These are phyloP conservation scores for Xylaria venustula DNA, from an alignment of 495 filamentous ascomycete genomes.

Conservation along the genomic window DNA sequence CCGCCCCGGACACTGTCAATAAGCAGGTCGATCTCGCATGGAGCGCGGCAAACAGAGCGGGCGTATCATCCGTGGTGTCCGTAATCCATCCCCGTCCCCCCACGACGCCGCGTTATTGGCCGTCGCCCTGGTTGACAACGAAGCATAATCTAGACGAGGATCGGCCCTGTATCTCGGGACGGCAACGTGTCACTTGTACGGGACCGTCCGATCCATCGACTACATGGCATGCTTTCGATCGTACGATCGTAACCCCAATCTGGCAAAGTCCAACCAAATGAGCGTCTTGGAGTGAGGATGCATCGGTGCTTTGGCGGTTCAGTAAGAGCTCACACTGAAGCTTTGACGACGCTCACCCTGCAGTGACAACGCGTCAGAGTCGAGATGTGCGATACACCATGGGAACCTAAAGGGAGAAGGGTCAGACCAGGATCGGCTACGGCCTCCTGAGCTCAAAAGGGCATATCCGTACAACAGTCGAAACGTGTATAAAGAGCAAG, in stretches of 20 bases:
- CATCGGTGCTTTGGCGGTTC: neutral
- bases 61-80: constrained; percentile 3
- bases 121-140: constrained; percentile 8
- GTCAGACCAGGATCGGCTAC: neutral
- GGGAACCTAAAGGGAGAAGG: neutral
- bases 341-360: constrained; percentile 1
- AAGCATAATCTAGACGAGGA: constrained; percentile 15
- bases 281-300: constrained; percentile 5
- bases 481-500: constrained; percentile 22
- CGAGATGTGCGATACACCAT: constrained; percentile 9
- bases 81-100: neutral
- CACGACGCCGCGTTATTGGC: constrained; percentile 1
- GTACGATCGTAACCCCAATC: constrained; percentile 11
- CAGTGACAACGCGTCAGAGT: constrained; percentile 9
- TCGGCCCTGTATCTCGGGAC: constrained; percentile 9
- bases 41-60: constrained; percentile 11
- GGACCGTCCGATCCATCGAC: constrained; percentile 13
- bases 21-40: constrained; percentile 12
- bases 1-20: constrained; percentile 1
- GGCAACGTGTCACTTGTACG: constrained; percentile 15
- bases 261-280: constrained; percentile 9
- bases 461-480: constrained; percentile 1
- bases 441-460: neutral
- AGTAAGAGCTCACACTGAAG: constrained; percentile 5
- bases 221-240: constrained; percentile 17